A percentile compares a stretch with the other conserved stretches of the same genome.
Evolutionary conservation across 495 filamentous ascomycete species (phyloP).

Genomic region (Neurospora sp.): DNA sequence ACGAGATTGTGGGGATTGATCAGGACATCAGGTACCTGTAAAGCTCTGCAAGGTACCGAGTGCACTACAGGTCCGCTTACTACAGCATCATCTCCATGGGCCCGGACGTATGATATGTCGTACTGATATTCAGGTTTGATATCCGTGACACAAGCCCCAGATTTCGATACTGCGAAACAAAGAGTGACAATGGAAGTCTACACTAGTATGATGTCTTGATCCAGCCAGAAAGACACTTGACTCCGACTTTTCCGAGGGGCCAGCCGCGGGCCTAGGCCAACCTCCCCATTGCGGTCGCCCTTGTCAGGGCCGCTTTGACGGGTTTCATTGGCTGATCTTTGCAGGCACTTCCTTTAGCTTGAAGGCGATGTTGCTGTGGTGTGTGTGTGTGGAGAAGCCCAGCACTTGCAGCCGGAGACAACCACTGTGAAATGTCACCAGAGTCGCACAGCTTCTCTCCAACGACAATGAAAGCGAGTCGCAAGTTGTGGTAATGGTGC

Average conservation of each 20-base stretch:
- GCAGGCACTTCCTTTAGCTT: not conserved
- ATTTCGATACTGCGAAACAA: not conserved
- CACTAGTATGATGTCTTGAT: not conserved
- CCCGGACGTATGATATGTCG: not conserved
- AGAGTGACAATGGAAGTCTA: not conserved
- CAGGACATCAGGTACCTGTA: not conserved
- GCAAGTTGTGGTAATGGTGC: not conserved
- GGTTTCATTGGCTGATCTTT: not conserved
- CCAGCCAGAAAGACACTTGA: not conserved
- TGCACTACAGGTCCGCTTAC: not conserved
- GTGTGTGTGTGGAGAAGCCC: not conserved
- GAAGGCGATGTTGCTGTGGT: not conserved
- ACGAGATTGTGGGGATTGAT: not conserved
- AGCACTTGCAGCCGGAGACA: not conserved
- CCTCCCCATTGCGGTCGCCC: not conserved
- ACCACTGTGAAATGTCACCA: not conserved
- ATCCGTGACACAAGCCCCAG: not conserved
- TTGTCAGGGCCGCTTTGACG: not conserved
- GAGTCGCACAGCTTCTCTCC: not conserved
- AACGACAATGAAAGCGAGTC: not conserved
- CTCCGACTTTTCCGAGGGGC: slow-evolving; percentile 1
- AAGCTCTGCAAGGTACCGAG: not conserved
- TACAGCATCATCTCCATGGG: not conserved
- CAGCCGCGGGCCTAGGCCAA: slow-evolving; percentile 2
- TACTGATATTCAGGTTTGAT: not conserved